Evolutionary conservation across 2,329 filamentous ascomycete genomes (phyloP).

Genomic region (Diplodia intermedia): DNA sequence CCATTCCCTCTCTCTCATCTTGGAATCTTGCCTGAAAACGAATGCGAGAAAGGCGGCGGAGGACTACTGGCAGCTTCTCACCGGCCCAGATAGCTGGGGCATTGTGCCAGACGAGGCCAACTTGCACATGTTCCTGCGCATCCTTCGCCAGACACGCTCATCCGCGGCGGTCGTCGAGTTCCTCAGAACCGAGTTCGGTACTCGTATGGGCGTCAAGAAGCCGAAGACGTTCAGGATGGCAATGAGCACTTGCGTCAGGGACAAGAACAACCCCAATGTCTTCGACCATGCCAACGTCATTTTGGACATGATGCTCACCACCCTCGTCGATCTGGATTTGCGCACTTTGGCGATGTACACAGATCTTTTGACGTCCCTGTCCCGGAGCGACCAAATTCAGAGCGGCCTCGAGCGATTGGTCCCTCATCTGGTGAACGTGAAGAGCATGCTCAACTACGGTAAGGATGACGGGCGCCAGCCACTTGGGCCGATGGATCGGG

Average conservation of each 20-base stretch:
- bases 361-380: neutral
- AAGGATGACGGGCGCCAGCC: neutral
- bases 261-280: conserved; percentile 76
- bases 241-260: conserved; percentile 74
- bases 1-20: conserved; percentile 70
- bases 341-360: conserved; percentile 17
- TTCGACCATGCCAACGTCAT: conserved; percentile 70
- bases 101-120: conserved; percentile 76
- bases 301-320: conserved; percentile 49
- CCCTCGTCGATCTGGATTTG: conserved; percentile 5
- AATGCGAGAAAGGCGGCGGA: conserved; percentile 67
- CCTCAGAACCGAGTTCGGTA: conserved; percentile 56
- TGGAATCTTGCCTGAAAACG: conserved; percentile 68
- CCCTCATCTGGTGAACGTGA: conserved; percentile 5
- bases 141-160: conserved; percentile 70
- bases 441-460: conserved; percentile 7
- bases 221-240: conserved; percentile 69
- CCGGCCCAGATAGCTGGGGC: conserved; percentile 58
- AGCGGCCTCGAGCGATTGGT: conserved; percentile 1
- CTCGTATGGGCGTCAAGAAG: conserved; percentile 34
- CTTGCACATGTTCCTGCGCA: conserved; percentile 70
- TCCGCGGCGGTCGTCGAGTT: conserved; percentile 67
- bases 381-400: neutral
- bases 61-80: conserved; percentile 80
- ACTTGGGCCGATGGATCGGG: neutral